A percentile compares a stretch with the other conserved stretches of the same genome.
These are phyloP conservation scores for Arbutus unedo DNA, from an alignment of 148 eudicot species.

Conservation along the genomic window DNA sequence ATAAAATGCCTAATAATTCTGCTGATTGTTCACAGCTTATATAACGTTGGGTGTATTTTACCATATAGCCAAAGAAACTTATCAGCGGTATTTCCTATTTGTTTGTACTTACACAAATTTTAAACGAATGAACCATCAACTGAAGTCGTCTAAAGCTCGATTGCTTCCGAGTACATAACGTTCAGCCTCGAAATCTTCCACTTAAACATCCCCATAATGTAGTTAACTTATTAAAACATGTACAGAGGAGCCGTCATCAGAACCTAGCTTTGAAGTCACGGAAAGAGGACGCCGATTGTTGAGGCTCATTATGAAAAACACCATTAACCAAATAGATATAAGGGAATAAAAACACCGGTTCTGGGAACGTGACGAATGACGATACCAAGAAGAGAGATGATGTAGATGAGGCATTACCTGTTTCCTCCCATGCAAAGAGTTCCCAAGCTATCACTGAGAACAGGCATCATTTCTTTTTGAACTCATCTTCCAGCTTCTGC, in stretches of 20 bases:
- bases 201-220: not conserved
- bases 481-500: slow-evolving; percentile 77
- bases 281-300: not conserved
- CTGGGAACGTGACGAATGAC: not conserved
- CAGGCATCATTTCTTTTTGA: slow-evolving; percentile 50
- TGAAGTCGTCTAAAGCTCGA: not conserved
- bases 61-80: not conserved
- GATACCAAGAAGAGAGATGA: not conserved
- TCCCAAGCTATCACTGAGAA: slow-evolving; percentile 73
- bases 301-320: not conserved
- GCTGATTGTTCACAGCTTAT: not conserved
- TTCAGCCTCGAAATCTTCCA: not conserved
- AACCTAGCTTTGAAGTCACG: slow-evolving; percentile 7
- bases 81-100: not conserved
- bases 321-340: not conserved
- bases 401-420: slow-evolving; percentile 33
- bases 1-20: not conserved
- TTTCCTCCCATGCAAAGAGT: slow-evolving; percentile 68
- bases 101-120: not conserved
- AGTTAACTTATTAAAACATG: not conserved
- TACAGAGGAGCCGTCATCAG: slow-evolving; percentile 1
- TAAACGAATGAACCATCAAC: not conserved
- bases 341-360: not conserved
- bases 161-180: not conserved
- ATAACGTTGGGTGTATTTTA: not conserved